Percentiles rank a stretch among this genome's conserved stretches.
Evolutionary conservation across 768 basidiomycete species (phyloP).

Genomic region (Tubosaeta sp.): DNA sequence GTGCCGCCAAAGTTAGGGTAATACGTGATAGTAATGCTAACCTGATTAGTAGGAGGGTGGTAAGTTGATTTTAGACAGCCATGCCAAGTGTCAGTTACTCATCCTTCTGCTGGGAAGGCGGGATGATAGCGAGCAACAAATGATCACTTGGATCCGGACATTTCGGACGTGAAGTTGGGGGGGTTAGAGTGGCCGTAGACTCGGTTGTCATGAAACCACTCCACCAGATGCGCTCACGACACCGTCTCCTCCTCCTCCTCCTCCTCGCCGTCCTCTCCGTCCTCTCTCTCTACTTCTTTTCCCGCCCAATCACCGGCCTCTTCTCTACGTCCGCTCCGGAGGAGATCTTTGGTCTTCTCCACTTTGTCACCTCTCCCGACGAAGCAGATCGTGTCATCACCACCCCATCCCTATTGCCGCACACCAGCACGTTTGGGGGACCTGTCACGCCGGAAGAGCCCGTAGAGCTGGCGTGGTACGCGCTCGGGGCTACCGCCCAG

Average conservation of each 20-base stretch:
- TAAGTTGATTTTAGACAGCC: no score
- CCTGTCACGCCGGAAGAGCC: conserved; percentile 45
- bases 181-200: no score
- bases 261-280: conserved; percentile 33
- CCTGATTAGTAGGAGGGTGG: no score
- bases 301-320: conserved; percentile 31
- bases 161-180: no score
- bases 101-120: no score
- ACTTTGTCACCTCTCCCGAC: conserved; percentile 49
- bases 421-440: conserved; percentile 20
- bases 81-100: no score
- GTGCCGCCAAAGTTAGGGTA: no score
- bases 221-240: conserved; percentile 17
- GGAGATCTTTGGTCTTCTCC: conserved; percentile 70
- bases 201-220: neutral
- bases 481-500: conserved; percentile 34
- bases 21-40: no score
- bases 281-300: conserved; percentile 38
- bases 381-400: conserved; percentile 16
- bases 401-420: neutral
- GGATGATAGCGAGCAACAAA: no score
- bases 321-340: conserved; percentile 39
- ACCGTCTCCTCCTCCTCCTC: conserved; percentile 38
- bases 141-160: no score
- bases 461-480: conserved; percentile 52